Base-by-base conservation (phyloP, 2,329 filamentous ascomycete genomes). In the Hypoxylon sp. region DNA sequence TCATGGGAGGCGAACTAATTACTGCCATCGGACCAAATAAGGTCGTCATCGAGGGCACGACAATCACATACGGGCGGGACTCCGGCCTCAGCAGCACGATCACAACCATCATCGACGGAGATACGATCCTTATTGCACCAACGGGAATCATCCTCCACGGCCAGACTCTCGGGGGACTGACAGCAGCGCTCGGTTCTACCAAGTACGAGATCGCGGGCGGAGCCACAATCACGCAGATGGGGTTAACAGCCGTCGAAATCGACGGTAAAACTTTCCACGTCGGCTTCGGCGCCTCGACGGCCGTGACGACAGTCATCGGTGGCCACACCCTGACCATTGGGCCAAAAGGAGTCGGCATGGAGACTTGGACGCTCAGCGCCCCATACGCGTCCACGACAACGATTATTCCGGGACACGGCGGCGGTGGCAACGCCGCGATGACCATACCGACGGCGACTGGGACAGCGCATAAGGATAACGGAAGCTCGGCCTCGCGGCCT, bases 301-400 rank as follows among this genome's bases (percentile, higher is more conserved):
- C 78, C 0, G 30, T 69, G 9, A 87, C 82, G 0, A 84, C 82
- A 0, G 78, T 83, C 0, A 77, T 87, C 3, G 83, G 80, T 5
- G 83, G 84, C 1, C 80, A 88, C 74, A 85, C 81, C 0, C 77
- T 90, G 28, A 86, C 82, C 0, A 82, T 88, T 45, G 85, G 82
- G 0, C 81, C 86, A 0, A 74, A 74, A 2, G 87, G 86, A n/a
- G 77, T 89, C 5, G 76, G 77, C 4, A 78, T 86, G 45, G 80
- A 80, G 17, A 82, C 82, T 0, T 77, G 85, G 66, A 86, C 79
- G 3, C 72, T 86, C 23, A 69, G 75, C 5, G 82, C 80, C 58
- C 85, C 85, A 0, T 83, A 86, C 65, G 84, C 81, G 1, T 78
- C 80, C 3, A 82, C 80, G 0, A 80, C 81, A 0, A 82, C 80